Base-by-base conservation (phyloP, 108 stramenopile genomes). In the Nitzschia sp. region DNA sequence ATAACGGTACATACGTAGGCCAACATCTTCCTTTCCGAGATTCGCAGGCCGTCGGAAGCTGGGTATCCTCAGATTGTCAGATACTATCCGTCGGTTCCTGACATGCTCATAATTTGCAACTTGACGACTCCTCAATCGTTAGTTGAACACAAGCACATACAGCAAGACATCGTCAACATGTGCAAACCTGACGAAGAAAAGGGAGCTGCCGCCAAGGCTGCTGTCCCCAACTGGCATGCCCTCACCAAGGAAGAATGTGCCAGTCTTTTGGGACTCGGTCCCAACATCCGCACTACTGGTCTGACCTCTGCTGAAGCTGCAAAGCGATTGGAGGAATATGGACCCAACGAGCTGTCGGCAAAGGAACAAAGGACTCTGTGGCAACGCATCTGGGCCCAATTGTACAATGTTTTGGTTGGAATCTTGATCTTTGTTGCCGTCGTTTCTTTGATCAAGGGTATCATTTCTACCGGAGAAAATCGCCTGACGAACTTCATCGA, bases 361-460 rank as follows among this genome's bases (percentile, higher is more conserved):
- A 82, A 80, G 66, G 77, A 80, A 35, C 83, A 85, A 69, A 69
- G 72, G 57, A 87, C 86, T 32, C 80, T 92, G 4, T 76, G 80
- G 56, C 69, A 89, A 61, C 80, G 82, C 36, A 92, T 92, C 61
- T 92, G 87, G 87, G 71, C 84, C 27, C 91, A 92, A 53, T 84
- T 92, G 53, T 77, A 72, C 72, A 92, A 92, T 59, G 85, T 92
- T 2, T 80, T 92, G 33, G 91, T 92, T 8, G 78, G 82, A 45
- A 88, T 92, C 46, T 84, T 91, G 36, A 73, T 89, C 19, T 70
- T 81, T 32, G 91, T 92, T 22, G 88, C 88, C 35, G 69, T 87
- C 9, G 81, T 92, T 19, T 87, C 88, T n/a, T 57, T 76, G 26
- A 55, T 85, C 56, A 75, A 77, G 41, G 87, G 76, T 23, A 66